These are phyloP conservation scores for Epichloe typhina DNA, from an alignment of 2,329 filamentous ascomycete genomes.

Conservation along the genomic window DNA sequence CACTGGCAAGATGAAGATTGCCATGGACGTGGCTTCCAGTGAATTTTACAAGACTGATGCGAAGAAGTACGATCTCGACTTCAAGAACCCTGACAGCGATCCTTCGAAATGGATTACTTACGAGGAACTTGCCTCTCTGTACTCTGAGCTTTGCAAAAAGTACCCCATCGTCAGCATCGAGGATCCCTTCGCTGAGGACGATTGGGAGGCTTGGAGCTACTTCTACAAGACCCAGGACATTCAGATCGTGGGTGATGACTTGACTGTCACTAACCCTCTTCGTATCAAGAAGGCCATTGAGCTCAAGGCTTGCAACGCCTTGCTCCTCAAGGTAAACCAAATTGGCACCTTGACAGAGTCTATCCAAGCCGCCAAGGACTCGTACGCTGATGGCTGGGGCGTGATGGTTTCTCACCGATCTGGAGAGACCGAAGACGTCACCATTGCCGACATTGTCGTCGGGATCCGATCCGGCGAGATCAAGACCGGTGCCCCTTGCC, in stretches of 20 bases:
- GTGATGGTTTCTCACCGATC: constrained; percentile 99
- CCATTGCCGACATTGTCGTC: constrained; percentile 95
- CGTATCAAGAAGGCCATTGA: constrained; percentile 99
- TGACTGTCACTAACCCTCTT: constrained; percentile 97
- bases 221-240: constrained; percentile 99
- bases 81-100: constrained; percentile 99
- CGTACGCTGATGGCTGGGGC: constrained; percentile 88
- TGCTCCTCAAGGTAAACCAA: constrained; percentile 99
- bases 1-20: constrained; percentile 91
- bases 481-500: constrained; percentile 93
- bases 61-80: constrained; percentile 99
- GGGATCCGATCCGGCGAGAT: constrained; percentile 95
- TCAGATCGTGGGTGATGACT: constrained; percentile 96
- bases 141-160: constrained; percentile 78
- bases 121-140: constrained; percentile 87
- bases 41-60: constrained; percentile 97
- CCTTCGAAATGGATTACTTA: constrained; percentile 96
- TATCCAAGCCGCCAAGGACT: constrained; percentile 98
- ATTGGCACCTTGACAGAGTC: constrained; percentile 98
- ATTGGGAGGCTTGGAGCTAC: constrained; percentile 99
- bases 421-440: constrained; percentile 98
- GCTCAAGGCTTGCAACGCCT: constrained; percentile 95
- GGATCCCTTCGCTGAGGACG: constrained; percentile 98
- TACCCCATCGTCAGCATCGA: constrained; percentile 99
- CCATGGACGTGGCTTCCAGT: constrained; percentile 97